phyloP scores from a whole-genome alignment of 768 basidiomycete species.

The Chalciporus sphaerocephalus region DNA sequence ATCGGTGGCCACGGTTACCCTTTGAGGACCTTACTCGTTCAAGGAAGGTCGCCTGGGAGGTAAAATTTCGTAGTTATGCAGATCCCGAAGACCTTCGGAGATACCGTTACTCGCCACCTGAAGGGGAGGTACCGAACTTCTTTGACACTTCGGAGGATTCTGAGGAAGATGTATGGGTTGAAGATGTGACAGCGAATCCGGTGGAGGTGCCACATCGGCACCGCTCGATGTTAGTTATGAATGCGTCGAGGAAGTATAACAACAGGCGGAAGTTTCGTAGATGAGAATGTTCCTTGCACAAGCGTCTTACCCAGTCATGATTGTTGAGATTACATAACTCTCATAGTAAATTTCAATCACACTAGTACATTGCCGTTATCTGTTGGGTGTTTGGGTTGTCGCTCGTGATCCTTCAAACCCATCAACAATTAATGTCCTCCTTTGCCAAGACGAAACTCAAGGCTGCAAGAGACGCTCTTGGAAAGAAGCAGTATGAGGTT shows the following conservation, averaged over 20 bases:
- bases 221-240: neutral
- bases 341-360: no score
- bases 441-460: slow-evolving; percentile 75
- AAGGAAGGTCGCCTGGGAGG: no score
- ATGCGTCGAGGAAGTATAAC: neutral
- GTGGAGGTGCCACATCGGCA: neutral
- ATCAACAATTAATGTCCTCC: slow-evolving; percentile 28
- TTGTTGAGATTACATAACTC: no score
- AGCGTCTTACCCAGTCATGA: no score
- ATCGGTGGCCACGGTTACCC: no score
- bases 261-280: no score
- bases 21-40: no score
- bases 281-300: no score
- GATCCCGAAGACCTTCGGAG: neutral
- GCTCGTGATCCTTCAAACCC: neutral
- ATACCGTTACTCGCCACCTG: neutral
- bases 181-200: neutral
- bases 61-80: neutral
- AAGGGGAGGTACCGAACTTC: neutral
- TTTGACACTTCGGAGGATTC: neutral
- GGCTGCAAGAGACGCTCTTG: slow-evolving; percentile 67
- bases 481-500: slow-evolving; percentile 65
- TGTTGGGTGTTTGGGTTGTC: neutral
- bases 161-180: neutral
- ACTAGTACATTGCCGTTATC: no score